phyloP scores from a whole-genome alignment of 768 basidiomycete genomes.

The Leccinum variicolor region DNA sequence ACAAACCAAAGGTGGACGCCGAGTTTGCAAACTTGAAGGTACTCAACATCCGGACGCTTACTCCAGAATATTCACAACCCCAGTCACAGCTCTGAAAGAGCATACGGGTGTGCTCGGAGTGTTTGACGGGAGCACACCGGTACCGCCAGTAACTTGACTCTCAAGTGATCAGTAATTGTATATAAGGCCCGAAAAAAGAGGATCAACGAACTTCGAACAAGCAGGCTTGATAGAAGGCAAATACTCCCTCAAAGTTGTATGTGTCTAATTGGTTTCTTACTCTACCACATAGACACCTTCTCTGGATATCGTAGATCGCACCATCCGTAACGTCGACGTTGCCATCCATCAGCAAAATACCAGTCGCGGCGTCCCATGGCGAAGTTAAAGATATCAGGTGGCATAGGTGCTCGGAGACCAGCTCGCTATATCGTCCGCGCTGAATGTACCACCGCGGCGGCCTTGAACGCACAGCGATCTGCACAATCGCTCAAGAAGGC shows the following conservation, averaged over 20 bases:
- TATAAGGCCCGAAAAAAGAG: slow-evolving; percentile 70
- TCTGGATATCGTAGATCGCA: slow-evolving; percentile 77
- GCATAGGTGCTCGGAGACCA: slow-evolving; percentile 38
- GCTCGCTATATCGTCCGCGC: slow-evolving; percentile 33
- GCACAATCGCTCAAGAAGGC: no score
- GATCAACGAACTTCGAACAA: slow-evolving; percentile 56
- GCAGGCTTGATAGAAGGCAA: slow-evolving; percentile 61
- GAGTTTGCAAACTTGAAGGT: slow-evolving; percentile 63
- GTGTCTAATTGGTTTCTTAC: neutral
- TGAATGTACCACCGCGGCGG: no score
- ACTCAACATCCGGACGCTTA: slow-evolving; percentile 66
- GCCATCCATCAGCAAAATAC: slow-evolving; percentile 59
- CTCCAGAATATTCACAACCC: slow-evolving; percentile 83
- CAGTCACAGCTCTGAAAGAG: slow-evolving; percentile 72
- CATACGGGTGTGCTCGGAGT: slow-evolving; percentile 54
- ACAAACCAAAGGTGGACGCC: slow-evolving; percentile 72
- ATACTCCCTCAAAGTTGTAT: slow-evolving; percentile 17
- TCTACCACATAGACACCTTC: slow-evolving; percentile 60
- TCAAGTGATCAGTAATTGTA: slow-evolving; percentile 65
- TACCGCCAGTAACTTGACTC: slow-evolving; percentile 2
- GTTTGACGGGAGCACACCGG: neutral
- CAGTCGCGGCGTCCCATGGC: slow-evolving; percentile 50
- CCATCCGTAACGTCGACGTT: slow-evolving; percentile 80
- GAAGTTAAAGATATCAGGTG: slow-evolving; percentile 41
- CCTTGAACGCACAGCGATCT: no score